Percentiles rank a stretch among this genome's conserved stretches.
phyloP scores from a whole-genome alignment of 1,284 basidiomycete genomes.

The Meira nashicola region DNA sequence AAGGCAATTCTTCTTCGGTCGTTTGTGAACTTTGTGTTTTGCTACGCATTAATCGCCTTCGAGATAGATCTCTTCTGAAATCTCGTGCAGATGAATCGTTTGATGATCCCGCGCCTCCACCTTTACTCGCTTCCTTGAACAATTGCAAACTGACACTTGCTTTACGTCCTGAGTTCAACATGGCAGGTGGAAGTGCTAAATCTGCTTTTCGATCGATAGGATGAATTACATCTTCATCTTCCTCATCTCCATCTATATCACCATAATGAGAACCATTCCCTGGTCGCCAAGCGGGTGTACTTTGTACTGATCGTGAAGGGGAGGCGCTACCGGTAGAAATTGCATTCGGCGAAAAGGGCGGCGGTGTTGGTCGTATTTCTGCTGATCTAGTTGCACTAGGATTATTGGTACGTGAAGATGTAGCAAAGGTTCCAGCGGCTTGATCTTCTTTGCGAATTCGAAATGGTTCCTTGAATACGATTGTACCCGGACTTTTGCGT shows the following conservation, averaged over 20 bases:
- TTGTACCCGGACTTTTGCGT: neutral
- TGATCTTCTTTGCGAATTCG: neutral
- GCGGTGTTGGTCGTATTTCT: neutral
- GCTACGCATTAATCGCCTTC: neutral
- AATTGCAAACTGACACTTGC: conserved; percentile 42
- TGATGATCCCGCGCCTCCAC: neutral
- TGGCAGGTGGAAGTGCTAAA: conserved; percentile 29
- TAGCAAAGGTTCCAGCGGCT: conserved; percentile 20
- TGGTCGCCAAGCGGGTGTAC: conserved; percentile 28
- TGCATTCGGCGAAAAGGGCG: neutral
- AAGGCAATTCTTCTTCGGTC: neutral
- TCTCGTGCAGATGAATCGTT: neutral
- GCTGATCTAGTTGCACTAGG: neutral
- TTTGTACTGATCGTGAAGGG: conserved; percentile 14
- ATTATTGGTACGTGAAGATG: conserved; percentile 18
- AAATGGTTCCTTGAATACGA: conserved; percentile 12
- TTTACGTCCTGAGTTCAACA: conserved; percentile 41
- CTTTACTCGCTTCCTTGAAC: conserved; percentile 40
- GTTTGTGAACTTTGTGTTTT: neutral
- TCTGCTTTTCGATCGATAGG: conserved; percentile 9
- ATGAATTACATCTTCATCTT: conserved; percentile 11
- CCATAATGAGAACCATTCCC: conserved; percentile 4
- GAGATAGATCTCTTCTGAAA: neutral
- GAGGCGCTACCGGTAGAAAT: neutral
- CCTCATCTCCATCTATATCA: conserved; percentile 8